These are phyloP conservation scores for Cucumis melo DNA, from an alignment of 306 rosid species.

Conservation along the genomic window DNA sequence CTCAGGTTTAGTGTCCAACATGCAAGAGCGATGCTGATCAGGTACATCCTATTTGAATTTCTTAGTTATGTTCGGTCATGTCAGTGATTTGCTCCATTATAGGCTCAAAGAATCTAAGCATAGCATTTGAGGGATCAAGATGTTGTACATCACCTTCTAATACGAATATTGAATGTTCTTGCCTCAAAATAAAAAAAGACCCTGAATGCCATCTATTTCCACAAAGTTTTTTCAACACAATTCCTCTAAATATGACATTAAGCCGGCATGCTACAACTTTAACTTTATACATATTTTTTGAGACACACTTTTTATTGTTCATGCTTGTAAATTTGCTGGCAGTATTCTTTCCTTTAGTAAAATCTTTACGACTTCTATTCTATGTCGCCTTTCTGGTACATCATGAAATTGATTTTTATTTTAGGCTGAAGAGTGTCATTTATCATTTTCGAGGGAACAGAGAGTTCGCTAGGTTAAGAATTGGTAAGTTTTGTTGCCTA, in stretches of 20 bases:
- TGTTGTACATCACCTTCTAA: background rate
- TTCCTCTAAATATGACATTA: background rate
- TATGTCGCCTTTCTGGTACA: background rate
- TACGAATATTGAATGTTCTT: background rate
- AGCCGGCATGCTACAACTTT: background rate
- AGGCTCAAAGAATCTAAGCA: background rate
- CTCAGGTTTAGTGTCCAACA: no score
- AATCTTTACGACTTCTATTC: background rate
- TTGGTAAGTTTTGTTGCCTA: slow-evolving; percentile 39
- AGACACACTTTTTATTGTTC: background rate
- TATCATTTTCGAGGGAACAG: slow-evolving; percentile 63
- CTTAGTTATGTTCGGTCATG: background rate
- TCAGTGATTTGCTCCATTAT: background rate
- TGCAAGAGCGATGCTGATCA: background rate
- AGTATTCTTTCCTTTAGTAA: background rate
- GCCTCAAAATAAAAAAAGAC: no score
- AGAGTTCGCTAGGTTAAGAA: slow-evolving; percentile 73
- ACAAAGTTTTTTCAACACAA: background rate
- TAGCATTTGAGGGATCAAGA: background rate
- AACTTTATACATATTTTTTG: background rate
- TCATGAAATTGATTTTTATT: slow-evolving; percentile 1
- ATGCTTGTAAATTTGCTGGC: background rate
- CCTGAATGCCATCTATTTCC: background rate
- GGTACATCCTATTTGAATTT: background rate
- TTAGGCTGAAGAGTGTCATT: slow-evolving; percentile 79